A percentile compares a stretch with the other conserved stretches of the same genome.
Evolutionary conservation across 2,329 filamentous ascomycete species (phyloP).

Genomic region (Fusarium sambucinum): DNA sequence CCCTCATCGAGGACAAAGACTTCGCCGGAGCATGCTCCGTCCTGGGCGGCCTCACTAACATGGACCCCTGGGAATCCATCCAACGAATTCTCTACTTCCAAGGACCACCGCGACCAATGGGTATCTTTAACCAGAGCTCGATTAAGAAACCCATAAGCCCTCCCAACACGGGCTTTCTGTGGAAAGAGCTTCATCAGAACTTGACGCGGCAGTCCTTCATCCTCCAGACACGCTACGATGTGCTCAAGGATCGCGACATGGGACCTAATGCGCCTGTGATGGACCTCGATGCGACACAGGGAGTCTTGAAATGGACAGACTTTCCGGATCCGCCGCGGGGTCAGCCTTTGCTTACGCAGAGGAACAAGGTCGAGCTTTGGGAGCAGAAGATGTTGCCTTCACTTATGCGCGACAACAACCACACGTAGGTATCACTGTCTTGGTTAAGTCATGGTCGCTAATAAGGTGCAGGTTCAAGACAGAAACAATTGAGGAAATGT

Average conservation of each 20-base stretch:
- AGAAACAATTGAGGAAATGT: conserved; percentile 66
- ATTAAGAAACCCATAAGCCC: conserved; percentile 54
- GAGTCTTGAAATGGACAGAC: conserved; percentile 69
- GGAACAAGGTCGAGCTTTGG: conserved; percentile 69
- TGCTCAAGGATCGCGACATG: conserved; percentile 63
- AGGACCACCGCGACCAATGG: conserved; percentile 59
- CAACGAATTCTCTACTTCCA: conserved; percentile 67
- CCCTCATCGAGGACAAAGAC: conserved; percentile 63
- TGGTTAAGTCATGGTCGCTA: background rate
- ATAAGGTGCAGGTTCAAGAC: conserved; percentile 59
- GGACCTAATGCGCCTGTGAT: conserved; percentile 50
- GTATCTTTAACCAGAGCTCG: conserved; percentile 59
- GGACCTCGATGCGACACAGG: conserved; percentile 59
- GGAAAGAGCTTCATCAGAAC: conserved; percentile 67
- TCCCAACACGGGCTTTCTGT: conserved; percentile 56
- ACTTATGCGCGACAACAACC: conserved; percentile 64
- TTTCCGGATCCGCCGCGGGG: conserved; percentile 68
- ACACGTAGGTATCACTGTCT: conserved; percentile 57
- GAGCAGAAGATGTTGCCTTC: conserved; percentile 62
- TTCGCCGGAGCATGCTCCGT: conserved; percentile 63
- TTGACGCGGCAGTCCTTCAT: conserved; percentile 69
- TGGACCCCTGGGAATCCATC: conserved; percentile 63
- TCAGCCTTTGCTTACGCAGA: conserved; percentile 61
- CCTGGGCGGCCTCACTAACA: conserved; percentile 68
- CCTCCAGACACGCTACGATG: conserved; percentile 67